Base-by-base conservation (phyloP, 2,329 filamentous ascomycete genomes). In the Chaetomium sp. region DNA sequence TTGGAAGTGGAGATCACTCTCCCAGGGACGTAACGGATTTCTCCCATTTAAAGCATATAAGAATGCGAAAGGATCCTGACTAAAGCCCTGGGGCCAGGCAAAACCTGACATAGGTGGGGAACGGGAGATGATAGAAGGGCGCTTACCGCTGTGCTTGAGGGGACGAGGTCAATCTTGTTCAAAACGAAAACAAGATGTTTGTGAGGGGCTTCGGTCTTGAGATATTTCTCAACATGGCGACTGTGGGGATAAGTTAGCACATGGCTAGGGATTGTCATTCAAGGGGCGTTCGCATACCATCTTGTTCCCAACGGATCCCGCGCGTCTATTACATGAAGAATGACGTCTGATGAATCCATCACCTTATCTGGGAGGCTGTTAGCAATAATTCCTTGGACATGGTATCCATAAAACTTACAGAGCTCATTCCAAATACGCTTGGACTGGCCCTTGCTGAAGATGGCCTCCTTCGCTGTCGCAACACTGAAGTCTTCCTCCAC, bases 1-100 rank as follows among this genome's bases (percentile, higher is more conserved):
- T 87, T 89, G 90, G 88, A 84, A 81, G 82, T 83, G 83, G 83
- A 77, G 74, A 76, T 97, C 83, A 78, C 88, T 99, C 87, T 98
- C 89, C 95, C 95, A 97, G 92, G 87, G 90, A 90, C 92, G 91
- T 99, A 99, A 99, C 95, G 96, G 93, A 92, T 85, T 80, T 57
- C 87, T 88, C 89, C 90, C 91, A 95, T 88, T 77, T 19, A 23
- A 83, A 66, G 76, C 80, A 78, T 75, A 83, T n/a, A 42, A 80
- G 76, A 65, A 81, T 84, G 87, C 80, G 80, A 82, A 75, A 84
- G 88, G 86, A 83, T 69, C 94, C 95, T 96, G 92, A 95, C 93
- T 81, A 83, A 79, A 81, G 79, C 84, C 83, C 87, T 91, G 89
- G 89, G 82, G 68, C 51, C 49, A 60, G 47, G 47, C 55, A 57